These are phyloP conservation scores for Penicilliopsis zonata DNA, from an alignment of 495 filamentous ascomycete species.

Conservation along the genomic window DNA sequence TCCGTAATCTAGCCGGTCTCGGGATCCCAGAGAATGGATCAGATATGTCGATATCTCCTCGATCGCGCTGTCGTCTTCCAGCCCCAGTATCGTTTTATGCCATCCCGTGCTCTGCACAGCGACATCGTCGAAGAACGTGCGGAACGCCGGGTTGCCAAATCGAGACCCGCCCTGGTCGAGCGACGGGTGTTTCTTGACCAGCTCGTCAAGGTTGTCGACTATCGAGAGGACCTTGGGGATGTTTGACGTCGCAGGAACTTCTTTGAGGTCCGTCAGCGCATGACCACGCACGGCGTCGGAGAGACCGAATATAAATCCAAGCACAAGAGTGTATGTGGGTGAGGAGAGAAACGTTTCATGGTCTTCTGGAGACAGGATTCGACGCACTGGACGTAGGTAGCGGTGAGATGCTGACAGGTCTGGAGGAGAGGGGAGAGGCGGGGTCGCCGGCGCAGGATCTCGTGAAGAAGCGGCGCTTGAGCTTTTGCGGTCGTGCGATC, in stretches of 20 bases:
- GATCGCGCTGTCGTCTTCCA: slow-evolving; percentile 42
- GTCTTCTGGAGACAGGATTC: slow-evolving; percentile 70
- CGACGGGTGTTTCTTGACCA: slow-evolving; percentile 58
- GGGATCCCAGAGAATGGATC: slow-evolving; percentile 71
- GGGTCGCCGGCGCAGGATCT: slow-evolving; percentile 59
- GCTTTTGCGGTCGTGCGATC: slow-evolving; percentile 45
- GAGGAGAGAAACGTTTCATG: slow-evolving; percentile 74
- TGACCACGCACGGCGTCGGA: slow-evolving; percentile 70
- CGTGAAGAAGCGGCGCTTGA: slow-evolving; percentile 40
- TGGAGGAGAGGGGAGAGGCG: slow-evolving; percentile 56
- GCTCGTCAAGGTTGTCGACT: slow-evolving; percentile 50
- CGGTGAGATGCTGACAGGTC: slow-evolving; percentile 44
- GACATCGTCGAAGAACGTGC: slow-evolving; percentile 66
- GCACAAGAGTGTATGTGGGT: slow-evolving; percentile 61
- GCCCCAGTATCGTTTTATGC: slow-evolving; percentile 35
- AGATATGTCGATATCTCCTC: slow-evolving; percentile 71
- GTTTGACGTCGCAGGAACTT: slow-evolving; percentile 38
- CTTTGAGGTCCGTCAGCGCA: slow-evolving; percentile 53
- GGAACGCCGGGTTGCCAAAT: slow-evolving; percentile 91
- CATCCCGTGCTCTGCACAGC: slow-evolving; percentile 30
- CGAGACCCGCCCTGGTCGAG: slow-evolving; percentile 76
- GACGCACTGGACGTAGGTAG: slow-evolving; percentile 56
- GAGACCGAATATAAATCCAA: slow-evolving; percentile 76
- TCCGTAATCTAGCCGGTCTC: slow-evolving; percentile 88
- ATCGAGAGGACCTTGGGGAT: slow-evolving; percentile 57